Evolutionary conservation across 192 early-diverging fungal species (phyloP).

Genomic region (Linnemannia elongata): DNA sequence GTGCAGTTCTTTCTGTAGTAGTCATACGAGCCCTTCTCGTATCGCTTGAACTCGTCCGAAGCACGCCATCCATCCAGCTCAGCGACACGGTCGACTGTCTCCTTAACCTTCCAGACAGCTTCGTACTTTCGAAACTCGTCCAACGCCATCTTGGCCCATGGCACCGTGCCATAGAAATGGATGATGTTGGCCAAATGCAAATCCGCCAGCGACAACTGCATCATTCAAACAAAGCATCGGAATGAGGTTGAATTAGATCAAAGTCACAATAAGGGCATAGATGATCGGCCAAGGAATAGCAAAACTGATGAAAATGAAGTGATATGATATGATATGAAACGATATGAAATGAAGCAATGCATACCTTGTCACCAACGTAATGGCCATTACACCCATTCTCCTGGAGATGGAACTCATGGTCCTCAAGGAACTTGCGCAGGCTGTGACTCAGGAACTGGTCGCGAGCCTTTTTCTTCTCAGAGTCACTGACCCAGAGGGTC

Average conservation of each 20-base stretch:
- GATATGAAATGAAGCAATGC: background rate
- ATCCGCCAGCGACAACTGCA: constrained; percentile 34
- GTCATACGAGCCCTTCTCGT: constrained; percentile 16
- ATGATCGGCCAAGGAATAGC: background rate
- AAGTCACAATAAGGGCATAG: background rate
- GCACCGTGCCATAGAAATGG: constrained; percentile 22
- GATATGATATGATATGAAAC: no score
- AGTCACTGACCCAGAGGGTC: background rate
- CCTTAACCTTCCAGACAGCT: constrained; percentile 37
- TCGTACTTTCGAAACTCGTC: constrained; percentile 19
- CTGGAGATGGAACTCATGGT: constrained; percentile 42
- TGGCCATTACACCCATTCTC: constrained; percentile 50
- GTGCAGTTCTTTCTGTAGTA: constrained; percentile 17
- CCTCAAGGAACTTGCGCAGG: constrained; percentile 28
- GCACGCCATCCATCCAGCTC: constrained; percentile 10
- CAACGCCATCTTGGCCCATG: constrained; percentile 26
- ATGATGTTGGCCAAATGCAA: constrained; percentile 33
- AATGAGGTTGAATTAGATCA: background rate
- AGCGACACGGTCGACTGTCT: constrained; percentile 23
- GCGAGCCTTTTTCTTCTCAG: background rate
- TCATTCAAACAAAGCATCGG: no score
- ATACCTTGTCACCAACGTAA: constrained; percentile 47
- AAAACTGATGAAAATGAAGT: background rate
- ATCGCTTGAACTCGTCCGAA: constrained; percentile 13
- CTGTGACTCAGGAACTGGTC: constrained; percentile 16